Conservation (phyloP, 495 filamentous ascomycete species). For the Recurvomyces mirabilis region DNA sequence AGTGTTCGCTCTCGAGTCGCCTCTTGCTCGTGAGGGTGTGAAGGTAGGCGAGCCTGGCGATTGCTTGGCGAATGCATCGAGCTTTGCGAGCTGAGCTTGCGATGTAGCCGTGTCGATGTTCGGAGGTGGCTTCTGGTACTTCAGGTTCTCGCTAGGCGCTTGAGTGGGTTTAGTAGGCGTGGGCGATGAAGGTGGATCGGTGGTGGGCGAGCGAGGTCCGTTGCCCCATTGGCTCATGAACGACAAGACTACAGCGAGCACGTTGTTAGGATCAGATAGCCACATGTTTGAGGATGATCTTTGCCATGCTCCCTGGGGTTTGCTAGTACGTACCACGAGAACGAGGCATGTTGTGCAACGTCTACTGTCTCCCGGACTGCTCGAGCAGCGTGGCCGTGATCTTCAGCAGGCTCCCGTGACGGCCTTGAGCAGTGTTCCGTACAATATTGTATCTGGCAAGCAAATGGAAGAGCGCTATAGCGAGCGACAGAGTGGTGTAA, state of each 20-base stretch:
- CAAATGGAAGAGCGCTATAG: too few species aligned
- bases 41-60: slow-evolving; percentile 16
- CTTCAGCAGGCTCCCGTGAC: too few species aligned
- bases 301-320: slow-evolving; percentile 2
- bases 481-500: too few species aligned
- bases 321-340: slow-evolving; percentile 16
- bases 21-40: slow-evolving; percentile 18
- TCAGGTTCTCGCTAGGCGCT: background rate
- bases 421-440: too few species aligned
- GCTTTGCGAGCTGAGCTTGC: slow-evolving; percentile 13
- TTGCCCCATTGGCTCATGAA: slow-evolving; percentile 51
- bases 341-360: slow-evolving; percentile 19
- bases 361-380: slow-evolving; percentile 1
- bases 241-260: slow-evolving; percentile 46
- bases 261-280: too few species aligned
- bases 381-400: background rate
- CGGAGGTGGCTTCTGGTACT: background rate
- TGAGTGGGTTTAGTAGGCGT: slow-evolving; percentile 12
- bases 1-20: slow-evolving; percentile 3
- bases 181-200: slow-evolving; percentile 26
- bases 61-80: slow-evolving; percentile 16
- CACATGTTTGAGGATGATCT: too few species aligned
- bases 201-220: slow-evolving; percentile 27
- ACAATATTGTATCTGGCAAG: too few species aligned
- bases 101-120: slow-evolving; percentile 14